Conservation (phyloP, 208 protist genomes). For the Naegleria lovaniensis region DNA sequence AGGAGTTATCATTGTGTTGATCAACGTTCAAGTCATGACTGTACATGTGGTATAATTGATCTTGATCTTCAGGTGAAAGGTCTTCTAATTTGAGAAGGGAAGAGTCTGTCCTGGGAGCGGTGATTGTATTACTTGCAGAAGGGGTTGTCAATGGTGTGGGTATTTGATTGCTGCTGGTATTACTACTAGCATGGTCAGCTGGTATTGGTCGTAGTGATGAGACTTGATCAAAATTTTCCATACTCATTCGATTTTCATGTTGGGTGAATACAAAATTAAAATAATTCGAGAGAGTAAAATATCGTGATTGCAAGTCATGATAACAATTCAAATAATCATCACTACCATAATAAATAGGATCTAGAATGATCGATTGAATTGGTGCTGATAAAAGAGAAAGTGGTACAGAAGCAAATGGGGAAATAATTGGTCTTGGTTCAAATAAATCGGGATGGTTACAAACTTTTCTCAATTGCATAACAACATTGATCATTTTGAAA, state of each 20-base stretch:
- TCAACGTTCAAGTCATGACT: not conserved
- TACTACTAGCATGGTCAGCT: not conserved
- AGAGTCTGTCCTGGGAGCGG: not conserved
- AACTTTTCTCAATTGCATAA: slow-evolving; percentile 92
- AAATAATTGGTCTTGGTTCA: slow-evolving; percentile 48
- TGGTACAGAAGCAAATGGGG: slow-evolving; percentile 41
- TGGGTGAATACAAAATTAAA: slow-evolving; percentile 8
- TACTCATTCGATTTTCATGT: not conserved
- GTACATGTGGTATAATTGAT: not conserved
- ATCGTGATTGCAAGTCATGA: slow-evolving; percentile 49
- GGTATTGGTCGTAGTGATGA: not conserved
- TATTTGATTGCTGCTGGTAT: not conserved
- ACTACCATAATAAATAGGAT: slow-evolving; percentile 36
- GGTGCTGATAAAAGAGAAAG: slow-evolving; percentile 24
- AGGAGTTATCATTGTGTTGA: not conserved
- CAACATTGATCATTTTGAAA: slow-evolving; percentile 78
- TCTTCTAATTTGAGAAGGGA: not conserved
- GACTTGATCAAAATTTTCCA: not conserved
- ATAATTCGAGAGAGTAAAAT: not conserved
- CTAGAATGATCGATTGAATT: not conserved
- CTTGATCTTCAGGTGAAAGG: not conserved
- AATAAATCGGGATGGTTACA: slow-evolving; percentile 88
- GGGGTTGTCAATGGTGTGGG: no score
- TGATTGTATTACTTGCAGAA: not conserved
- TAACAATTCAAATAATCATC: slow-evolving; percentile 57